Base-by-base conservation (phyloP, 2,329 filamentous ascomycete species). In the Daldinia eschscholtzii region DNA sequence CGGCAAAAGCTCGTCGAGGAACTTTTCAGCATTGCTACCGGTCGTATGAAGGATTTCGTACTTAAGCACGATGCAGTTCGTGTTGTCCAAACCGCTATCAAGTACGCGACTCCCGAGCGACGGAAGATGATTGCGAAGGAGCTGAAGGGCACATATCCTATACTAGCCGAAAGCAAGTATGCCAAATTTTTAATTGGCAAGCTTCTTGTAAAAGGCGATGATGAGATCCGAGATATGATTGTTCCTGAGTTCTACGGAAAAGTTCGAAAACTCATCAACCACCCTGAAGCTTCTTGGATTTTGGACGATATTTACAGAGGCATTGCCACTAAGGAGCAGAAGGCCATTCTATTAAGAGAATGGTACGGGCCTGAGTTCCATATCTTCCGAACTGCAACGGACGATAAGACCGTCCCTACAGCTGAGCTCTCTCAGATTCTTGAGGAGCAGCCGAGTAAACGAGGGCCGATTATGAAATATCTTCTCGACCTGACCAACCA, bases 11-110 rank as follows among this genome's bases (percentile, higher is more conserved):
- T 99, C 44, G 92, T 98, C 55, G 88, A 91, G 67, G 95, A 99
- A 83, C 87, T 99, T 28, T 98, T 97, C 80, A 86, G 87, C 64
- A 97, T 99, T 77, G 92, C 98, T 76, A 96, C 93, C 26, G 95
- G 94, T 60, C 89, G 92, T 65, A 92, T 98, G 76, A 93, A 93
- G 81, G 96, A 98, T 70, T 97, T 98, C 74, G 95, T 98, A 20
- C 92, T 99, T 83, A 99, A 99, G 87, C 96, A 99, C 80, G 96
- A 99, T 79, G 93, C 94, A 39, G 95, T 97, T n/a, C 89, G 96
- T 74, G 94, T 97, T 46, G 92, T 99, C 28, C 96, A 99, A 83
- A 98, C 94, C 12, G 96, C 95, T 41, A 89, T 99, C 82, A 99
- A 99, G 81, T 99, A 99, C 81, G 92, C 93, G 55, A 97, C 91